These are phyloP conservation scores for Rubroshorea leprosula DNA, from an alignment of 345 rosid species.

Conservation along the genomic window DNA sequence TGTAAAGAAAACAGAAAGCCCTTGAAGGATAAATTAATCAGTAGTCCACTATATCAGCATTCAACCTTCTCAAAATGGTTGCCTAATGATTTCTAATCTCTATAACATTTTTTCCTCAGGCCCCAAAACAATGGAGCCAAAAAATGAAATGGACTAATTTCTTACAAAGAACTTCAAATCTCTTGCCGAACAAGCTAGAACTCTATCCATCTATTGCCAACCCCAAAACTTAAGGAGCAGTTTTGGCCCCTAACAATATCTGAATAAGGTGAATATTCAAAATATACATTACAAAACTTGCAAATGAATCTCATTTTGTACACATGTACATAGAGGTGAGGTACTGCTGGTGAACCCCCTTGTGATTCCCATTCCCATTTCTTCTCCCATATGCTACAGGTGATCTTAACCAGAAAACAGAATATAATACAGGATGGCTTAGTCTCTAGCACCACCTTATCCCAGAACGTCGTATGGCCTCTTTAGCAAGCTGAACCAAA, in stretches of 20 bases:
- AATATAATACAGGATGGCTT: constrained; percentile 31
- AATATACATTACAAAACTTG: constrained; percentile 28
- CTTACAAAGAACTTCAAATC: constrained; percentile 14
- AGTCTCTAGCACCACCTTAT: constrained; percentile 37
- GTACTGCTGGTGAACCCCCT: constrained; percentile 13
- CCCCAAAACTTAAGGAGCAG: constrained; percentile 20
- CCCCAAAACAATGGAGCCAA: constrained; percentile 25
- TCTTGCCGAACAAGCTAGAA: constrained; percentile 13
- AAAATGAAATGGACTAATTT: constrained; percentile 15
- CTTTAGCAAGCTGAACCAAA: constrained; percentile 53
- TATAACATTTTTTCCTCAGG: constrained; percentile 17
- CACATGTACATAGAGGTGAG: constrained; percentile 35
- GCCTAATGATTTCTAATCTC: constrained; percentile 22
- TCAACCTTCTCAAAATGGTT: constrained; percentile 36
- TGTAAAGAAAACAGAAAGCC: constrained; percentile 13
- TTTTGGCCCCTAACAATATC: constrained; percentile 18
- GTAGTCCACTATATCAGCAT: constrained; percentile 22
- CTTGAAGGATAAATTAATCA: constrained; percentile 12
- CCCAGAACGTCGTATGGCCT: constrained; percentile 39
- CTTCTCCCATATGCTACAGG: not conserved
- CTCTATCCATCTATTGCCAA: constrained; percentile 15
- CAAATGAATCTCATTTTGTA: constrained; percentile 39
- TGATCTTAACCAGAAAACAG: constrained; percentile 13
- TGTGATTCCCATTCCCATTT: constrained; percentile 2
- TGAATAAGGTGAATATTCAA: constrained; percentile 14